Base-by-base conservation (phyloP, 2,329 filamentous ascomycete species). In the Corynespora cassiicola region DNA sequence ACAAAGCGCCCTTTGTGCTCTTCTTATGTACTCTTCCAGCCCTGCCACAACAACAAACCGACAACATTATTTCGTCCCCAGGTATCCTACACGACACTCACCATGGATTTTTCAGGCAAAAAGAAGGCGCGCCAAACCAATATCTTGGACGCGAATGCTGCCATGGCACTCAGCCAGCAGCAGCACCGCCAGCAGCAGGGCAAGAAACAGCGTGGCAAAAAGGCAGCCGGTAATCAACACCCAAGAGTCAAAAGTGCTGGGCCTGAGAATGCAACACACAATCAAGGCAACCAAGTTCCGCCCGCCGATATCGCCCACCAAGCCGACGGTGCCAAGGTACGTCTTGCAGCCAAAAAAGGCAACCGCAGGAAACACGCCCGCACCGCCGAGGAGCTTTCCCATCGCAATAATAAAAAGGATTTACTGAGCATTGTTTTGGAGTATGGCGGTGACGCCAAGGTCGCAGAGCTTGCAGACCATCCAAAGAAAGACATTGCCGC, bases 391-490 rank as follows among this genome's bases (percentile, higher is more conserved):
- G 33, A 21, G 20, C 36, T 44, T 7, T 36, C 39, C 16, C 20
- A 39, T 17, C 39, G 47, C 31, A 10, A 9, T 7, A 30, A 20
- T 14, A 37, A 28, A 5, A 37, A 47, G 1, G 10, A 34, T 3
- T 19, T 58, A 4, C 29, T 47, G 5, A 25, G 39, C 3, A 50
- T 53, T 7, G 43, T 55, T 5, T 31, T 45, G n/a, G 36, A 45
- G 11, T 53, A 50, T 31, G 40, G 39, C 9, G 43, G 47, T 11
- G 34, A 37, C 2, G 39, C 18, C 2, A 50, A 50, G 19, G 46
- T 28, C 2, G 14, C 42, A 10, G 36, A 44, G 20, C 35, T 61
- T 4, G 35, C 15, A 10, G 30, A 36, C 14, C 9, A 18, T 5
- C 16, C 36, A 5, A 54, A 50, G 19, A 25, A 22, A 7, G 41